A percentile compares a stretch with the other conserved stretches of the same genome.
phyloP scores from a whole-genome alignment of 768 basidiomycete genomes.

The Cystofilobasidium ferigula region DNA sequence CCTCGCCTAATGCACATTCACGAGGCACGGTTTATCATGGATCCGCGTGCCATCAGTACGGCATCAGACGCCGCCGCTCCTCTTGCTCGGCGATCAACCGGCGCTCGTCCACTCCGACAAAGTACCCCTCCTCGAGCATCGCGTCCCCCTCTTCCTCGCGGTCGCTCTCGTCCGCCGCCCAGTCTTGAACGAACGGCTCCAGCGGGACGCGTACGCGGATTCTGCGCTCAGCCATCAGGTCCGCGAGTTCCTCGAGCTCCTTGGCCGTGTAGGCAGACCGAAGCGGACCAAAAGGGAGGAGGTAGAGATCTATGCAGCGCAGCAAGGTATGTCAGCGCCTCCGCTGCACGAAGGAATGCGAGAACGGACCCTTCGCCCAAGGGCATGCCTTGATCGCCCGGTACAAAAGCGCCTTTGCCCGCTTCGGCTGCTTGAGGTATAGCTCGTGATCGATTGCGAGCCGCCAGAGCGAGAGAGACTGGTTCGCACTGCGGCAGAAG shows the following conservation, averaged over 20 bases:
- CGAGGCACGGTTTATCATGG: too few relatives aligned
- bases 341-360: not conserved
- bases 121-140: conserved; percentile 13
- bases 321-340: not conserved
- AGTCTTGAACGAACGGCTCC: conserved; percentile 33
- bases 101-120: conserved; percentile 7
- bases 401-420: conserved; percentile 38
- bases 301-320: conserved; percentile 35
- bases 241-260: conserved; percentile 38
- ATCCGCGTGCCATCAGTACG: conserved; percentile 9
- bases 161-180: conserved; percentile 19
- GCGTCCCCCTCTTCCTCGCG: conserved; percentile 1
- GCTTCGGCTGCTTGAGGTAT: conserved; percentile 30
- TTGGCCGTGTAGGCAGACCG: conserved; percentile 35
- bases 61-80: conserved; percentile 20
- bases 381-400: conserved; percentile 37
- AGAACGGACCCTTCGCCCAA: conserved; percentile 29
- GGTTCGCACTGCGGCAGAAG: conserved; percentile 27
- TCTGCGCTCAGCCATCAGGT: conserved; percentile 39
- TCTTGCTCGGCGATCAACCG: conserved; percentile 3
- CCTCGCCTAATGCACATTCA: too few relatives aligned
- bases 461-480: conserved; percentile 36
- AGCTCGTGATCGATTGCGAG: conserved; percentile 41
- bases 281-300: conserved; percentile 39
- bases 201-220: conserved; percentile 36